Conservation (phyloP, 139 green algal species). For the Astrephomene gubernaculifera region DNA sequence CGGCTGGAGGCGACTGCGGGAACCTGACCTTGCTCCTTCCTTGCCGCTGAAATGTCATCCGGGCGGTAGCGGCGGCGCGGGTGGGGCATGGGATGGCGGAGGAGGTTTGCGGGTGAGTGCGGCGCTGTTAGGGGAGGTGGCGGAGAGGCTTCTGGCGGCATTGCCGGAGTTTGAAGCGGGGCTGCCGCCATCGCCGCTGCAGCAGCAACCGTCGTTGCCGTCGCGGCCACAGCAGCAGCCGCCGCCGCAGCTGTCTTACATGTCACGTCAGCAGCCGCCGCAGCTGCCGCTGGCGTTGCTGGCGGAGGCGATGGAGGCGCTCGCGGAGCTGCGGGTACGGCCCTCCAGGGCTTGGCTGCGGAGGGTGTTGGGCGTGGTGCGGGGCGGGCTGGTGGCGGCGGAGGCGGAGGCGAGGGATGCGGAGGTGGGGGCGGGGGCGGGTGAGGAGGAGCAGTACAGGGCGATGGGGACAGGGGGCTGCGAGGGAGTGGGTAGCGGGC, state of each 20-base stretch:
- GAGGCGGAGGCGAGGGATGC: neutral
- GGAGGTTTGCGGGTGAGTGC: neutral
- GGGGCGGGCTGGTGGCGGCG: neutral
- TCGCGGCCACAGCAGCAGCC: no score
- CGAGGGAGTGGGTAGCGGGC: no score
- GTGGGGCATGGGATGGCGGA: no score
- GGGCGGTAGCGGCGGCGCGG: no score
- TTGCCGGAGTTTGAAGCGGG: neutral
- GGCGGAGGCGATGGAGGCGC: neutral
- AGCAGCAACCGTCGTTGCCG: no score
- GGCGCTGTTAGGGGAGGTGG: neutral
- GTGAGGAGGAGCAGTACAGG: neutral
- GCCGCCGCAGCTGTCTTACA: no score
- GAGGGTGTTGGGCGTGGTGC: neutral
- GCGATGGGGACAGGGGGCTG: no score
- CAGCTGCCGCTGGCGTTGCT: neutral
- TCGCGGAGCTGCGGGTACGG: neutral
- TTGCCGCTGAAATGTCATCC: neutral
- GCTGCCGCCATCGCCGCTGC: no score
- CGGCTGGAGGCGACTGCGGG: neutral
- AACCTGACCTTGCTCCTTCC: neutral
- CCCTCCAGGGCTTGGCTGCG: neutral
- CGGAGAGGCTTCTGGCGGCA: neutral
- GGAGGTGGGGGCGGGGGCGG: neutral
- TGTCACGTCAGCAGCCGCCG: neutral